These are phyloP conservation scores for Neurospora cerealis DNA, from an alignment of 495 filamentous ascomycete species.

Conservation along the genomic window DNA sequence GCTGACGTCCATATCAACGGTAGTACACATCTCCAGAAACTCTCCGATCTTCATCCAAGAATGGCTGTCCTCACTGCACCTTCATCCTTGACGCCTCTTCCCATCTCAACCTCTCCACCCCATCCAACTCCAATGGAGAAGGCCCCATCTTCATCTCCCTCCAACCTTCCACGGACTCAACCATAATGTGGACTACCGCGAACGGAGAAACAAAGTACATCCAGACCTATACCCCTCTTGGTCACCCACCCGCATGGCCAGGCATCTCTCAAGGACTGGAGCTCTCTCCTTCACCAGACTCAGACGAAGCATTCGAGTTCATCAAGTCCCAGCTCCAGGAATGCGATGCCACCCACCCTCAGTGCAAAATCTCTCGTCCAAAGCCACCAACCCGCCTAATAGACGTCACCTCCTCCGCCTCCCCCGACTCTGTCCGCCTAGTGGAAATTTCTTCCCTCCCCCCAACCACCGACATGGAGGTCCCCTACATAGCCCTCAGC, in stretches of 20 bases:
- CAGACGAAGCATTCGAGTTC: background rate
- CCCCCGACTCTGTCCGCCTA: background rate
- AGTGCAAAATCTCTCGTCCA: background rate
- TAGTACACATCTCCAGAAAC: background rate
- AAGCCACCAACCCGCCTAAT: background rate
- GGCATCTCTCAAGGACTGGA: background rate
- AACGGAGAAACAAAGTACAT: background rate
- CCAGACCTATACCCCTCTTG: background rate
- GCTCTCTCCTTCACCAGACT: background rate
- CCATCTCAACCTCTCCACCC: background rate
- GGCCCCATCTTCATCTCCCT: background rate
- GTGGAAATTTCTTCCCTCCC: background rate
- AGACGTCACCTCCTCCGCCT: background rate
- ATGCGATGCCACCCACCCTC: background rate
- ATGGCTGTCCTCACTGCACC: background rate
- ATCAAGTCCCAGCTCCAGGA: background rate
- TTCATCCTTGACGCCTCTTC: background rate
- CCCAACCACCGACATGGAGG: background rate
- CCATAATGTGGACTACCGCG: background rate
- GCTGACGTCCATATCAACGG: background rate
- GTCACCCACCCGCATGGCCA: background rate
- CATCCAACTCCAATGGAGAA: too few species aligned
- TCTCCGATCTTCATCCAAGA: background rate
- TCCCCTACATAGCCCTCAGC: conserved; percentile 8
- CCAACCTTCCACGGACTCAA: background rate